Conservation (phyloP, 768 basidiomycete genomes). For the Termitomyces sp. region DNA sequence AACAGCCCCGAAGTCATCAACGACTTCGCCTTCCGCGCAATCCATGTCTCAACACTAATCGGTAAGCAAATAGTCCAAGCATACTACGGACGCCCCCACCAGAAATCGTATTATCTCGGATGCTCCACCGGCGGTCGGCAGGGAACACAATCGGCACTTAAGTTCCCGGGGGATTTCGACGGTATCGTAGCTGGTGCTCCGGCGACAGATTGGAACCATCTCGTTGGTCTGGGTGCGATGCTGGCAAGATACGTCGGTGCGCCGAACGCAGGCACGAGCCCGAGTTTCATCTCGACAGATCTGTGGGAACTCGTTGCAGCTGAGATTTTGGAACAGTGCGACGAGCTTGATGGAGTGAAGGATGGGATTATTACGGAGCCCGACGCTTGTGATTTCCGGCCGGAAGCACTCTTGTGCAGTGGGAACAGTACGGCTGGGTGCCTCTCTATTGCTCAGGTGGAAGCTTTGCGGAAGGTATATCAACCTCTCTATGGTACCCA, state of each 20-base stretch:
- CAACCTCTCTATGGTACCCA: neutral
- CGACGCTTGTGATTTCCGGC: slow-evolving; percentile 1
- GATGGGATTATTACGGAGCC: slow-evolving; percentile 5
- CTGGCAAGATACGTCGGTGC: neutral
- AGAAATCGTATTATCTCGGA: slow-evolving; percentile 10
- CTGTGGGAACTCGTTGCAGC: neutral
- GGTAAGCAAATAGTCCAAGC: slow-evolving; percentile 10
- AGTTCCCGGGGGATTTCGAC: no score
- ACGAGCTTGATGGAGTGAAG: neutral
- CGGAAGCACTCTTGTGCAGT: neutral
- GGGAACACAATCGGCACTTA: slow-evolving; percentile 6
- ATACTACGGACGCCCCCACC: slow-evolving; percentile 6
- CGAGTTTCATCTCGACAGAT: neutral
- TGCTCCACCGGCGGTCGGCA: slow-evolving; percentile 6
- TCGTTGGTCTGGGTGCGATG: neutral
- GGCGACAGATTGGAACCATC: no score
- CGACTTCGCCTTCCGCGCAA: slow-evolving; percentile 10
- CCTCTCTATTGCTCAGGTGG: neutral
- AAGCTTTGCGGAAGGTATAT: neutral
- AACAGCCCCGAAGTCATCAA: slow-evolving; percentile 10
- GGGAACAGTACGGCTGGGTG: neutral
- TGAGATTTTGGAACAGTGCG: slow-evolving; percentile 1
- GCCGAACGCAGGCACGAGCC: neutral
- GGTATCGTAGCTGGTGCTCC: no score
- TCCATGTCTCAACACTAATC: slow-evolving; percentile 8